phyloP scores from a whole-genome alignment of 1,139 yeast genomes.

The Yamadazyma spencermartinsiae region DNA sequence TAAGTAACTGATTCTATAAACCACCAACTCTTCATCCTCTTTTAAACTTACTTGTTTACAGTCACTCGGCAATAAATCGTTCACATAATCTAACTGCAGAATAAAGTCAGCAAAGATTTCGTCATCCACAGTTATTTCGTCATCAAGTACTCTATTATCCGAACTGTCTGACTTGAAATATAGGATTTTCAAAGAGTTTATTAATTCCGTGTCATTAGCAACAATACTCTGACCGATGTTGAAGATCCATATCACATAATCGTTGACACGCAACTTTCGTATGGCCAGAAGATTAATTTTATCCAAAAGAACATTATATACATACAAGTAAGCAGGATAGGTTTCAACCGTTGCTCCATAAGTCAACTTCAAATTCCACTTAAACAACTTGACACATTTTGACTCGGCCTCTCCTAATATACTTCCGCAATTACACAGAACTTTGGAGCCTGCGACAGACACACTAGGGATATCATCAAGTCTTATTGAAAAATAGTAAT shows the following conservation, averaged over 20 bases:
- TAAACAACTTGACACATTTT: slow-evolving; percentile 41
- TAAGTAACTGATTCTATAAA: slow-evolving; percentile 20
- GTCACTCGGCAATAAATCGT: slow-evolving; percentile 30
- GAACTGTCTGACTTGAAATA: slow-evolving; percentile 22
- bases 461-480: slow-evolving; percentile 14
- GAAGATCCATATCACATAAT: slow-evolving; percentile 63
- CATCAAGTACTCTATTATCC: slow-evolving; percentile 12
- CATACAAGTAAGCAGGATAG: slow-evolving; percentile 34
- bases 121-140: slow-evolving; percentile 23
- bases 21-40: slow-evolving; percentile 17
- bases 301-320: slow-evolving; percentile 43
- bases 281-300: slow-evolving; percentile 48
- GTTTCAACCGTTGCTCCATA: slow-evolving; percentile 19
- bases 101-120: slow-evolving; percentile 26
- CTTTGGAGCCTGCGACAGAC: slow-evolving; percentile 9
- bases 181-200: slow-evolving; percentile 44
- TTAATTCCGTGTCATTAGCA: slow-evolving; percentile 16
- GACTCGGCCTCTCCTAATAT: slow-evolving; percentile 34
- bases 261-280: slow-evolving; percentile 59
- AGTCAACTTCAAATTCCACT: slow-evolving; percentile 56
- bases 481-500: slow-evolving; percentile 53
- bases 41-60: slow-evolving; percentile 20
- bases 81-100: slow-evolving; percentile 24
- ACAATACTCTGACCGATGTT: slow-evolving; percentile 44
- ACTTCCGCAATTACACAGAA: slow-evolving; percentile 33